Percentiles rank a stretch among this genome's conserved stretches.
These are phyloP conservation scores for Pulicaria dysenterica DNA, from an alignment of 129 eudicot species.

Conservation along the genomic window DNA sequence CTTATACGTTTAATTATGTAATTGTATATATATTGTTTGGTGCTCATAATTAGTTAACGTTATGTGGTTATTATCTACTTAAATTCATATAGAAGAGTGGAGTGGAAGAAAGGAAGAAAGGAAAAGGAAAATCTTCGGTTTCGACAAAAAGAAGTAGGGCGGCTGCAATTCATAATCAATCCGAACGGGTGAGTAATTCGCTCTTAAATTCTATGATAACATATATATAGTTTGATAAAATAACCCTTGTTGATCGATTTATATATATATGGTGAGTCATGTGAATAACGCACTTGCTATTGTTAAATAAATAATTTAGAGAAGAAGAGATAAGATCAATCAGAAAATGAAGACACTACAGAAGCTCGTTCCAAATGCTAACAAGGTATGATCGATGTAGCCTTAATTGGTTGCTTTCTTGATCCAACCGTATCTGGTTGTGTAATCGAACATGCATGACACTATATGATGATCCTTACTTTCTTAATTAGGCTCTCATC, in stretches of 20 bases:
- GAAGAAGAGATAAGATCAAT: slow-evolving; percentile 90
- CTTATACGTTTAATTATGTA: not conserved
- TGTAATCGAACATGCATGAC: too few species aligned
- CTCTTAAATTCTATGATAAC: too few species aligned
- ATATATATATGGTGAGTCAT: too few species aligned
- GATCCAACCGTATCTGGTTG: too few species aligned
- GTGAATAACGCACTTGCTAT: not conserved
- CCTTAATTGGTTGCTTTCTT: not conserved
- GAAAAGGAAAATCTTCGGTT: slow-evolving; percentile 48
- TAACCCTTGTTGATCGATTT: too few species aligned
- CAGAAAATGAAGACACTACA: slow-evolving; percentile 92
- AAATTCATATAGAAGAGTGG: slow-evolving; percentile 23
- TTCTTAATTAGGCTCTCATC: too few species aligned
- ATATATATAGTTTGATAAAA: too few species aligned
- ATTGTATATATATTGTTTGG: not conserved
- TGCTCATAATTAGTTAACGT: too few species aligned
- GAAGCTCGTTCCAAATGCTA: slow-evolving; percentile 89
- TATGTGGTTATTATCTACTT: not conserved
- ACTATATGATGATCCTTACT: too few species aligned
- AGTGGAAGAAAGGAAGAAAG: slow-evolving; percentile 51
- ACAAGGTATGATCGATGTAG: slow-evolving; percentile 52
- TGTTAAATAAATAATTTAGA: slow-evolving; percentile 38
- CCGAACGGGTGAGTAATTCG: slow-evolving; percentile 68
- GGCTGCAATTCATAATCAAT: slow-evolving; percentile 89
- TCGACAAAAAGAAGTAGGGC: slow-evolving; percentile 82